Evolutionary conservation across 192 early-diverging fungal species (phyloP), one percentile per base, ranked within the genome.

Genomic region (Lobosporangium transversale): DNA sequence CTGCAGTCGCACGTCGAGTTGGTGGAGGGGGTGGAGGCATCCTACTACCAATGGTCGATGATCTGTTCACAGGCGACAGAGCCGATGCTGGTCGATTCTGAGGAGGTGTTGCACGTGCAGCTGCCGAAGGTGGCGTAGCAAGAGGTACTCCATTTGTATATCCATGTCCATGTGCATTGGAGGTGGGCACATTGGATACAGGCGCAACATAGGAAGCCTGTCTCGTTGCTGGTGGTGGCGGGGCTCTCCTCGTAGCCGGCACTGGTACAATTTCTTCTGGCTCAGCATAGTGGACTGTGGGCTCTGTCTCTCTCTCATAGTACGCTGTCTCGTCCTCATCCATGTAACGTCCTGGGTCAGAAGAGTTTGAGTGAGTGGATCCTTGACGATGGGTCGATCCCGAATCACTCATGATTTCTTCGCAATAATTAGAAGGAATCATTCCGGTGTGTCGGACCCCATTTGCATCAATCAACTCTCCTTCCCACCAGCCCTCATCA

Each of bases 401-500:
- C 26, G 71, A 32, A 56, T 70, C 58, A 50, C 75, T 70, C 23
- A 65, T 15, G 43, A 80, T 84, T 31, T 86, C 87, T 69, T 94
- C 92, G 12, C 90, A 92, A 60, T 99, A 99, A 76, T 98, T 97
- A 36, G 86, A 86, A 29, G 97, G 97, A 80, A 99, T 98, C 83
- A 99, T 92, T 9, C 97, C 97, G n/a, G 59, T 79, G 15, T 70
- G 62, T 57, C 75, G 76, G 3, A 83, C 78, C 42, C 91, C 90
- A 50, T 78, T 69, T 10, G 85, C 81, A 73, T 94, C 89, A n/a
- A 84, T 74, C 11, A 94, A 65, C 78, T 91, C 89, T 26, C 97
- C 97, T 31, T 90, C 82, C 95, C 96, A 97, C 97, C 97, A 99
- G 0, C 96, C 96, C 49, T 94, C 90, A 58, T 97, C 94, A 37